These are phyloP conservation scores for Chaetomiaceae sp. DNA, from an alignment of 2,329 filamentous ascomycete genomes.

Conservation along the genomic window DNA sequence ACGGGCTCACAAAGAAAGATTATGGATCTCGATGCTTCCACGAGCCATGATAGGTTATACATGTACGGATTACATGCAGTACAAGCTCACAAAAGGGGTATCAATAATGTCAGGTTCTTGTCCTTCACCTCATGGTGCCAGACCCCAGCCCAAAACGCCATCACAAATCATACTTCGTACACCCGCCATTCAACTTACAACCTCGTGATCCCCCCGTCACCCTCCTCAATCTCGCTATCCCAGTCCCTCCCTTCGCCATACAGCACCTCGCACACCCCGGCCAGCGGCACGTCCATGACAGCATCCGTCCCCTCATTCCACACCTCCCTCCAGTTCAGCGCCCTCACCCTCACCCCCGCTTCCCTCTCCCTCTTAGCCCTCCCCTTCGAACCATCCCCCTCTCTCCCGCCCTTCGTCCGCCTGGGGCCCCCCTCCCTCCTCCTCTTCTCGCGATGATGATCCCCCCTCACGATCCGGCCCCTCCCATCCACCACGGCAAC, in stretches of 20 bases:
- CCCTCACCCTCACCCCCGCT: slow-evolving; percentile 7
- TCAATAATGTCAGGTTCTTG: background rate
- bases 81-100: background rate
- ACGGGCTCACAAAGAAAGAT: no score
- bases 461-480: slow-evolving; percentile 45
- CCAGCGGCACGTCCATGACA: slow-evolving; percentile 93
- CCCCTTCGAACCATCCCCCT: background rate
- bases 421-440: slow-evolving; percentile 35
- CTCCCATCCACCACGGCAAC: slow-evolving; percentile 75
- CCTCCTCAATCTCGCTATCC: slow-evolving; percentile 19
- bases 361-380: slow-evolving; percentile 26
- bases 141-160: slow-evolving; percentile 1
- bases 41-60: no score
- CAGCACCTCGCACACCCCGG: slow-evolving; percentile 89
- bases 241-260: slow-evolving; percentile 59
- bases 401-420: slow-evolving; percentile 32
- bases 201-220: slow-evolving; percentile 18
- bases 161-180: background rate
- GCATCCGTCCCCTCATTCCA: slow-evolving; percentile 95
- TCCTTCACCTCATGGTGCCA: background rate
- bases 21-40: no score
- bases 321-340: slow-evolving; percentile 67
- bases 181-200: slow-evolving; percentile 10
- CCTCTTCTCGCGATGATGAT: slow-evolving; percentile 32
- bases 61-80: no score